Evolutionary conservation across 139 green algal genomes (phyloP), one percentile per base, ranked within the genome.

Genomic region (Spirogloea muscicola): DNA sequence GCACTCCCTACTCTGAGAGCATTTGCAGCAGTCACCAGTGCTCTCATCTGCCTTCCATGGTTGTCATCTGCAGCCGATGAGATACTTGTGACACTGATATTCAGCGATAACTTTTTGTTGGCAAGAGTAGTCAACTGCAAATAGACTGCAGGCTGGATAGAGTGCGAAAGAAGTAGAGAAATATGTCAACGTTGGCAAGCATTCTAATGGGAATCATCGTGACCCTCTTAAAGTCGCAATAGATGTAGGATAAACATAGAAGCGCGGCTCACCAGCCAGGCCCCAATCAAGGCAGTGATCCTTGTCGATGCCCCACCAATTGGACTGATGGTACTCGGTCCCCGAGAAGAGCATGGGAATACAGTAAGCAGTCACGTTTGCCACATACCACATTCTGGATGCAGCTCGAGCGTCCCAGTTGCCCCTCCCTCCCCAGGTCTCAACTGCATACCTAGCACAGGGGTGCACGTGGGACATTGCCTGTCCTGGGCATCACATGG

Each of bases 311-410:
- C 89, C 58, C 88, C 88, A 92, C 84, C 84, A 90, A 6, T 74
- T 82, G 10, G 13, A 43, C 52, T 89, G 86, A 4, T 72, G 49
- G 7, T 63, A 85, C 80, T 91, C 87, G 3, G 78, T 86, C 21
- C 86, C 85, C 87, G 89, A 89, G 72, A 89, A 88, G 34, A 87
- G 68, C 85, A 92, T 88, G 31, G 88, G 86, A 18, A 90, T 69
- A 5, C 88, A 86, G 29, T 82, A 72, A 1, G 85, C 86, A 2
- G 67, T 29, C 65, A 79, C 42, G 51, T 85, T 86, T 42, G 78
- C 86, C 27, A 65, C 70, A 34, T 83, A 90, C 88, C 83, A 90
- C 48, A 89, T 79, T 10, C 88, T 82, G n/a, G 68, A 68, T 5
- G 51, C 67, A n/a, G 86, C 79, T 0, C 61, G 62, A 13, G 88